Conservation (phyloP, 164 flowering plant species). For the Vitis rupestris region DNA sequence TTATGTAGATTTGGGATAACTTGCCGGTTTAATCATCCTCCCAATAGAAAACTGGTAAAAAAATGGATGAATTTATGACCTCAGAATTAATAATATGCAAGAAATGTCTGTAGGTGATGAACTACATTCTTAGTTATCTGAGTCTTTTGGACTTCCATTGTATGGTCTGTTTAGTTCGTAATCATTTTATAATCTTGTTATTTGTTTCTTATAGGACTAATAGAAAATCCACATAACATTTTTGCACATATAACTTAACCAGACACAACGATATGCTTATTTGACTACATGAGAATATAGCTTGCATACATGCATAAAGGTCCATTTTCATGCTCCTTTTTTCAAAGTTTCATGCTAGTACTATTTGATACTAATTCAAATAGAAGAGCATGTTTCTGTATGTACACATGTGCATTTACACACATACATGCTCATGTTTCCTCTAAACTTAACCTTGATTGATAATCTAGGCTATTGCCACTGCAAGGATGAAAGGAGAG, state of each 20-base stretch:
- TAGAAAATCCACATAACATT: neutral
- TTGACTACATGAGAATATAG: neutral
- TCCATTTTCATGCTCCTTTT: neutral
- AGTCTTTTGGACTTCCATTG: too few species aligned
- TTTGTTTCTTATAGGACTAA: neutral
- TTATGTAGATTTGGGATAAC: slow-evolving; percentile 88
- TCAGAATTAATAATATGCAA: neutral
- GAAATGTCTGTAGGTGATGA: neutral
- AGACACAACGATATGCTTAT: neutral
- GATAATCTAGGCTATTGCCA: slow-evolving; percentile 66
- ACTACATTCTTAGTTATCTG: too few species aligned
- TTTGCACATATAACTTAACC: neutral
- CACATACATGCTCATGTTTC: too few species aligned
- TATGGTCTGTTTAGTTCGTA: neutral
- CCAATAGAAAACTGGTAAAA: slow-evolving; percentile 81
- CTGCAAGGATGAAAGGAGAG: slow-evolving; percentile 87
- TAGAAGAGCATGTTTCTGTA: too few species aligned
- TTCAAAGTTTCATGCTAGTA: too few species aligned
- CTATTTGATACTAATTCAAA: too few species aligned
- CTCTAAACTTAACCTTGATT: too few species aligned
- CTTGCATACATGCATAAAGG: neutral
- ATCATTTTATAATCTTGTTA: too few species aligned
- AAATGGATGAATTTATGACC: neutral
- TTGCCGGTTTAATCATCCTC: slow-evolving; percentile 95
- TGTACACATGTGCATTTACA: too few species aligned